Base-by-base conservation (phyloP, 805 yeast genomes). In the Pichia gijzeniarum region DNA sequence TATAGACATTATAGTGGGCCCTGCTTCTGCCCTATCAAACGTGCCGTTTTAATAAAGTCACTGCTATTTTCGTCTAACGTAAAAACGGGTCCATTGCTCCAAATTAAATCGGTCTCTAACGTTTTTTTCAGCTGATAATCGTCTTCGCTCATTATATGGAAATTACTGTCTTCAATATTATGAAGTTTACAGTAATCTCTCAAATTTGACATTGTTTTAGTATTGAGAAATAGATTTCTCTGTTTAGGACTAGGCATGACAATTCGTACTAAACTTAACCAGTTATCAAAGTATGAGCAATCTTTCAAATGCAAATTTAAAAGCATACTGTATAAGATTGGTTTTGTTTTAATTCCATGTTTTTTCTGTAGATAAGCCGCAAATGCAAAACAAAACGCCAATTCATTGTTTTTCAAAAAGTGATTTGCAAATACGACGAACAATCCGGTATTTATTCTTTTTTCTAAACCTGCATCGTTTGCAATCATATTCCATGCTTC, bases 321-420 rank as follows among this genome's bases (percentile, higher is more conserved):
- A n/a, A 61, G 22, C n/a, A 49, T 50, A 21, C 44, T 45, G 13
- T 52, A 50, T 9, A 60, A 35, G 19, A 50, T 35, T n/a, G 44
- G 47, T n/a, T 37, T 38, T 18, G 52, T 45, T 0, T 48, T 39
- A 2, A 47, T 32, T 4, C 45, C 33, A 33, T 53, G 56, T 12
- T 45, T 45, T 27, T 40, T 44, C 8, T 44, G 39, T 45, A 59
- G 54, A n/a, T 52, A 36, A 10, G 53, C 44, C 17, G 57, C 44
- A 33, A 60, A 47, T 14, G 66, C 62, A 46, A 60, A 43, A 18
- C 56, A 54, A 35, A 51, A 47, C 40, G 53, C 54, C 4, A 58
- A n/a, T 41, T 62, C 52, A 13, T 51, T 47, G 16, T 42, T 47
- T 4, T 33, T 34, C n/a, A 52, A 40, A 38, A 59, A 61, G 36